Conservation (phyloP, 768 basidiomycete genomes). For the Naganishia kalamii region DNA sequence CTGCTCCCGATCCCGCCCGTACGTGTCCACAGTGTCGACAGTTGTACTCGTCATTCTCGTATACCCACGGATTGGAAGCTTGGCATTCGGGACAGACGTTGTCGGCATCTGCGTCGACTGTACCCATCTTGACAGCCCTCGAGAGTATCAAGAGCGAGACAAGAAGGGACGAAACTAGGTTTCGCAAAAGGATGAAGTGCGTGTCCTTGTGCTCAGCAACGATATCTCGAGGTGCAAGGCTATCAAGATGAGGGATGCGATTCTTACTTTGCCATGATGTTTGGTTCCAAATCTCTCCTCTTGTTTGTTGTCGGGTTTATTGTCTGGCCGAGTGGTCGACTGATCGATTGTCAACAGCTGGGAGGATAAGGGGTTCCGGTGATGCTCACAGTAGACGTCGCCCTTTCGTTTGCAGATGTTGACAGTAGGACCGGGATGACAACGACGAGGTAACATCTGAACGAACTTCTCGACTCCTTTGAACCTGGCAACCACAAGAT, state of each 20-base stretch:
- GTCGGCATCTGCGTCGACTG: background rate
- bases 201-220: conserved; percentile 11
- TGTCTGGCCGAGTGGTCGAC: background rate
- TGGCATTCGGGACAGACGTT: conserved; percentile 10
- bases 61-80: conserved; percentile 1
- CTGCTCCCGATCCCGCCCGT: background rate
- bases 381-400: no score
- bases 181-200: conserved; percentile 2
- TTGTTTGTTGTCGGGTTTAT: background rate
- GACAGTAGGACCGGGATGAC: no score
- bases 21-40: conserved; percentile 5
- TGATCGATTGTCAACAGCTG: no score
- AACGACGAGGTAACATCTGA: no score
- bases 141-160: conserved; percentile 8
- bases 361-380: no score
- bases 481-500: no score
- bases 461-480: no score
- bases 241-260: conserved; percentile 5
- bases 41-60: conserved; percentile 3
- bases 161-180: background rate
- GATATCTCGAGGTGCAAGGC: conserved; percentile 19
- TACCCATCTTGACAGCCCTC: conserved; percentile 10
- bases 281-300: background rate
- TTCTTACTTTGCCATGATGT: conserved; percentile 16
- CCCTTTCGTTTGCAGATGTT: no score